Conservation (phyloP, 257 asterid genomes). For the Solanum virginianum region DNA sequence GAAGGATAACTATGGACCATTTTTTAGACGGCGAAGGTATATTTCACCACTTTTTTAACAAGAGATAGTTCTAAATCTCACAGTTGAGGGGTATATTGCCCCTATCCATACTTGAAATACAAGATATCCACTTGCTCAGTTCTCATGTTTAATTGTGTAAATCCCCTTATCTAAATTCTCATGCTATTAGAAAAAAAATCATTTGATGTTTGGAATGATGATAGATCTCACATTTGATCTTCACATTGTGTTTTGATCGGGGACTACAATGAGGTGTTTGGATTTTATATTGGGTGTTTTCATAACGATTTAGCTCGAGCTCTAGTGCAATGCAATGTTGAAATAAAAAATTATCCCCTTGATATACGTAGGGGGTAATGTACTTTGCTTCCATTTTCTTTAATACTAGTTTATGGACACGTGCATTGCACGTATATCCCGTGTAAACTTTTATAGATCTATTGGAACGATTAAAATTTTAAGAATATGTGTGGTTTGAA, state of each 20-base stretch:
- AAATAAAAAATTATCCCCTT: not conserved
- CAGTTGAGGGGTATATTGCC: not conserved
- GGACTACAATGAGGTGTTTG: not conserved
- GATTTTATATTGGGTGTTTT: not conserved
- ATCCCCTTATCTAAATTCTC: not conserved
- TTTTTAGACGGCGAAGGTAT: not conserved
- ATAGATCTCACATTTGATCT: not conserved
- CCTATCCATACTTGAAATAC: not conserved
- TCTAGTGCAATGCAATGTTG: not conserved
- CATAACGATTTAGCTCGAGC: not conserved
- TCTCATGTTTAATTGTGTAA: not conserved
- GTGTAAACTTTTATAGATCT: too few relatives aligned
- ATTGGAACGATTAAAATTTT: too few relatives aligned
- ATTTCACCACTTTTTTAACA: not conserved
- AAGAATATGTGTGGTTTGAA: too few relatives aligned
- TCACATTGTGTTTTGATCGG: not conserved
- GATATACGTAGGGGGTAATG: not conserved
- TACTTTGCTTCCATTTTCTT: not conserved
- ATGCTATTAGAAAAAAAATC: not conserved
- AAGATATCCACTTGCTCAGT: not conserved
- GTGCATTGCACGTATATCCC: too few relatives aligned
- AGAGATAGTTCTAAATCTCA: not conserved
- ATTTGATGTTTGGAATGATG: not conserved
- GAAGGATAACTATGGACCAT: not conserved
- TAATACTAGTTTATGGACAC: not conserved